phyloP scores from a whole-genome alignment of 345 rosid species.

The Anastatica hierochuntica region DNA sequence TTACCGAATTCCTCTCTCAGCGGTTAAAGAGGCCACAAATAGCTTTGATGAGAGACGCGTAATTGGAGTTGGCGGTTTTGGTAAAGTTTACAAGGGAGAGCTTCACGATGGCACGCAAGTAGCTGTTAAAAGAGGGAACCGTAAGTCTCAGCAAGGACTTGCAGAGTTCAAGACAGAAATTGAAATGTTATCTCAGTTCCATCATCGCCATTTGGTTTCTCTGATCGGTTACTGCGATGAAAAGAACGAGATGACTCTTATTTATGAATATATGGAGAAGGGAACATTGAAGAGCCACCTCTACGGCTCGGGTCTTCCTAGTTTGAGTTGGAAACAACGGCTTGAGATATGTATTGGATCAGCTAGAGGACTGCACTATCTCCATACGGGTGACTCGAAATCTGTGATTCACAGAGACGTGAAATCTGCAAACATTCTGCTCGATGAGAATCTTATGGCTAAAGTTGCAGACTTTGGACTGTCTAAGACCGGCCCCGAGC shows the following conservation, averaged over 20 bases:
- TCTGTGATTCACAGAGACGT: constrained; percentile 70
- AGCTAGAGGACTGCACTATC: constrained; percentile 66
- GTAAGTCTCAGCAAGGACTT: constrained; percentile 66
- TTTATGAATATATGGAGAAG: constrained; percentile 73
- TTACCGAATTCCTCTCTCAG: constrained; percentile 43
- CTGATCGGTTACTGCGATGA: constrained; percentile 77
- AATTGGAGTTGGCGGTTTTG: constrained; percentile 75
- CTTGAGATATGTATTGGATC: constrained; percentile 66
- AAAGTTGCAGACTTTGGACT: constrained; percentile 81
- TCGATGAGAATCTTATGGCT: constrained; percentile 68
- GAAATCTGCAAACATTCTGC: constrained; percentile 66
- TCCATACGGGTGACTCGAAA: constrained; percentile 61
- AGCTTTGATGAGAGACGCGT: constrained; percentile 58
- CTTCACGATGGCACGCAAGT: constrained; percentile 51
- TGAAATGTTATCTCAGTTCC: constrained; percentile 71
- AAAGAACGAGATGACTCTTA: constrained; percentile 63
- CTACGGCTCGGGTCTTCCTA: constrained; percentile 48
- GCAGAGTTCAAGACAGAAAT: constrained; percentile 74
- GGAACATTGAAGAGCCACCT: constrained; percentile 66
- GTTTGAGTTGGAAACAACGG: constrained; percentile 57
- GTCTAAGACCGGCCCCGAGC: constrained; percentile 82
- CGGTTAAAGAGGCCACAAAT: constrained; percentile 60
- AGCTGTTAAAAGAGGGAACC: constrained; percentile 72
- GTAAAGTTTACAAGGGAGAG: too few relatives aligned
- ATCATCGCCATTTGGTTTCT: constrained; percentile 75